Evolutionary conservation across 2,329 filamentous ascomycete species (phyloP).

Genomic region (Conoideocrella luteorostrata): DNA sequence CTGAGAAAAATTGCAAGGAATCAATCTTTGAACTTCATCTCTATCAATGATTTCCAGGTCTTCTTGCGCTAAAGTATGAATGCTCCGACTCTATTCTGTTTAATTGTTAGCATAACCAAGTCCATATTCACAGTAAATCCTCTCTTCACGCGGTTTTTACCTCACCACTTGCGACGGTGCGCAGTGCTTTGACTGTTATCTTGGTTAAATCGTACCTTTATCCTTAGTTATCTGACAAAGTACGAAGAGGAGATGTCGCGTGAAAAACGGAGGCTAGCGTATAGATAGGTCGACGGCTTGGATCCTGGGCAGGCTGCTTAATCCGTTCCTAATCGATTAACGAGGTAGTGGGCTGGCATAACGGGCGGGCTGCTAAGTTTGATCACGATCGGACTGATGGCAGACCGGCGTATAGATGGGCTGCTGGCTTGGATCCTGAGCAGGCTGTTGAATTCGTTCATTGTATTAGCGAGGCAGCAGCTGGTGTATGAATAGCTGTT

Average conservation of each 20-base stretch:
- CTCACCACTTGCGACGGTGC: slow-evolving; percentile 46
- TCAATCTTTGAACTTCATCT: neutral
- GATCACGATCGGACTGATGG: too few relatives aligned
- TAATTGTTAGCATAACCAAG: slow-evolving; percentile 17
- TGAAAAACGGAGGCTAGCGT: neutral
- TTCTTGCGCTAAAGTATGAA: slow-evolving; percentile 97
- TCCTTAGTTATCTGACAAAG: slow-evolving; percentile 21
- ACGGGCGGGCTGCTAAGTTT: too few relatives aligned
- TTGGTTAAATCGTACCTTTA: slow-evolving; percentile 26
- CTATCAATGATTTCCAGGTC: slow-evolving; percentile 15
- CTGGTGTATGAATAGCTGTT: too few relatives aligned
- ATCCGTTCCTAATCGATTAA: too few relatives aligned
- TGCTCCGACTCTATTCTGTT: slow-evolving; percentile 87
- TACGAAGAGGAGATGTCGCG: slow-evolving; percentile 13
- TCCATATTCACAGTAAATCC: too few relatives aligned
- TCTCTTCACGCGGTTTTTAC: slow-evolving; percentile 31
- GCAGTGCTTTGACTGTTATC: slow-evolving; percentile 51
- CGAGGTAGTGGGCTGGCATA: too few relatives aligned
- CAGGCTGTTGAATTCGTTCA: too few relatives aligned
- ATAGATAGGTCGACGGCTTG: too few relatives aligned
- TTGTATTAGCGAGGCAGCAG: too few relatives aligned
- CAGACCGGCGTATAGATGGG: too few relatives aligned
- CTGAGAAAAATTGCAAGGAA: slow-evolving; percentile 35
- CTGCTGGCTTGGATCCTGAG: too few relatives aligned
- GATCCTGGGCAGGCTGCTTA: too few relatives aligned